A percentile compares a stretch with the other conserved stretches of the same genome.
Conservation (phyloP, 441 rosid genomes). For the Pelargonium citronellum region DNA sequence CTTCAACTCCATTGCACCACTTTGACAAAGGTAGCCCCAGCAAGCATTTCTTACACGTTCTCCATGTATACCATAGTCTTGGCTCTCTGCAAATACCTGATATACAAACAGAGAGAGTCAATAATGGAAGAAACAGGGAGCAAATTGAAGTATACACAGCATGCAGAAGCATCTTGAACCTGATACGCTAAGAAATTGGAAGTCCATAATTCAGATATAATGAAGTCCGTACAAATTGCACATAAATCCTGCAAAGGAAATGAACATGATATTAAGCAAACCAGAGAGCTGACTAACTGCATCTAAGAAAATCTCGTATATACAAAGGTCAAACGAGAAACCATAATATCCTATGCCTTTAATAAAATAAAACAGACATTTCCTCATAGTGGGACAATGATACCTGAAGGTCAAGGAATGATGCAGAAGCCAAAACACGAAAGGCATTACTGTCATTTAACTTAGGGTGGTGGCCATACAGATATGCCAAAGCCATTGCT, state of each 20-base stretch:
- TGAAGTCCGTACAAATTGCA: conserved; percentile 86
- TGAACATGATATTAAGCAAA: conserved; percentile 6
- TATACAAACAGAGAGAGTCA: conserved; percentile 16
- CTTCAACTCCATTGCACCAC: conserved; percentile 82
- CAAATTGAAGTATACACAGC: not conserved
- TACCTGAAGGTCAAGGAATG: conserved; percentile 98
- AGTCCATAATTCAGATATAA: conserved; percentile 81
- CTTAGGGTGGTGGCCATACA: conserved; percentile 82
- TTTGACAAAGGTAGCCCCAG: conserved; percentile 97
- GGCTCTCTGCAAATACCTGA: conserved; percentile 92
- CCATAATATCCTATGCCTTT: not conserved
- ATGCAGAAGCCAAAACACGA: conserved; percentile 92
- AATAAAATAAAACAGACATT: not conserved
- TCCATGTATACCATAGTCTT: conserved; percentile 94
- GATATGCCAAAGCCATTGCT: conserved; percentile 73
- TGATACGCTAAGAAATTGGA: conserved; percentile 88
- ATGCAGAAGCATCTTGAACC: conserved; percentile 40
- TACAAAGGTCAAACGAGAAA: not conserved
- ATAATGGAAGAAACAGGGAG: conserved; percentile 7
- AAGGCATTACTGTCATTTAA: conserved; percentile 81
- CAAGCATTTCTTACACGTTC: conserved; percentile 93
- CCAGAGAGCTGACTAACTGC: conserved; percentile 9
- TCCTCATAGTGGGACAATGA: not conserved
- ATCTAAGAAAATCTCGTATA: not conserved
- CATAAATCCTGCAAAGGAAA: conserved; percentile 64